A percentile compares a stretch with the other conserved stretches of the same genome.
Conservation (phyloP, 441 rosid genomes). For the Pelargonium australe region DNA sequence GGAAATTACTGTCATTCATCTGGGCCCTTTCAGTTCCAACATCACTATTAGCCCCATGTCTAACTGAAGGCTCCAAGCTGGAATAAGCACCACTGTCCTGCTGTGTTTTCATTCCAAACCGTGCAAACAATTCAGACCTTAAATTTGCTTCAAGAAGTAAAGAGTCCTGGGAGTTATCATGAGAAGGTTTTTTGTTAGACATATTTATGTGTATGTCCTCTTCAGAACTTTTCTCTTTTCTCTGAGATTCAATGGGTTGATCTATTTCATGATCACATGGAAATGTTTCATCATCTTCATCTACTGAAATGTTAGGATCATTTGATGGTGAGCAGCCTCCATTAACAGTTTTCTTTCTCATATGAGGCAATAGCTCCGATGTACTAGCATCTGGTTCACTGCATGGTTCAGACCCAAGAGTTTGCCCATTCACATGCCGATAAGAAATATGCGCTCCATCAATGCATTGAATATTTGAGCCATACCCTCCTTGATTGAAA, state of each 20-base stretch:
- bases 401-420: slow-evolving; percentile 68
- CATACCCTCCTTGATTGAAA: slow-evolving; percentile 28
- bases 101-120: slow-evolving; percentile 43
- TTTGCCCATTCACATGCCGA: slow-evolving; percentile 41
- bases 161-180: slow-evolving; percentile 40
- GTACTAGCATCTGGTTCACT: slow-evolving; percentile 89
- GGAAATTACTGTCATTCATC: slow-evolving; percentile 41
- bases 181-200: slow-evolving; percentile 20
- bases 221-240: slow-evolving; percentile 27
- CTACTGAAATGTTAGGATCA: slow-evolving; percentile 47
- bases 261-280: slow-evolving; percentile 40
- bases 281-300: slow-evolving; percentile 54
- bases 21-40: slow-evolving; percentile 58
- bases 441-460: slow-evolving; percentile 30
- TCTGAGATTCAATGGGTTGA: slow-evolving; percentile 32
- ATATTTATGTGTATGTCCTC: slow-evolving; percentile 22
- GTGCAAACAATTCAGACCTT: slow-evolving; percentile 78
- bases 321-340: slow-evolving; percentile 48
- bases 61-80: slow-evolving; percentile 38
- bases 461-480: slow-evolving; percentile 26
- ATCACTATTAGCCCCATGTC: slow-evolving; percentile 46
- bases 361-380: slow-evolving; percentile 63
- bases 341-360: slow-evolving; percentile 38
- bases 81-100: slow-evolving; percentile 34
- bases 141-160: slow-evolving; percentile 72